These are phyloP conservation scores for Beauveria asiatica DNA, from an alignment of 2,329 filamentous ascomycete species.

Conservation along the genomic window DNA sequence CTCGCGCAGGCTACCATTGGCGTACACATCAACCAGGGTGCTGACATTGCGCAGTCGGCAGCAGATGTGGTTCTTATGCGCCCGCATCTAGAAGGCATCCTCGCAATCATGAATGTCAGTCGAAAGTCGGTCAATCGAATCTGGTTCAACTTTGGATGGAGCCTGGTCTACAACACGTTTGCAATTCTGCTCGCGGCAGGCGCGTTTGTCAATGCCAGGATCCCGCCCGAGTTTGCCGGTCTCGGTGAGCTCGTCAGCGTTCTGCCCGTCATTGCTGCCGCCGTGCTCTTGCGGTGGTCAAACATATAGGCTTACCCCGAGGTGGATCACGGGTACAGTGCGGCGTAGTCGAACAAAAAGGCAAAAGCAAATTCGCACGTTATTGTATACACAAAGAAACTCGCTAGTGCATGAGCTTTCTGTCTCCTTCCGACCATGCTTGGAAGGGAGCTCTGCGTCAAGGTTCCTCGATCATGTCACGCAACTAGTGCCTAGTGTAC, in stretches of 20 bases:
- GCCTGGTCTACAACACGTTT: slow-evolving; percentile 59
- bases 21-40: slow-evolving; percentile 54
- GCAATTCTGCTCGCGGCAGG: slow-evolving; percentile 60
- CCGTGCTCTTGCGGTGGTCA: slow-evolving; percentile 38
- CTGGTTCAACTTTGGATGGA: slow-evolving; percentile 62
- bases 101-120: slow-evolving; percentile 49
- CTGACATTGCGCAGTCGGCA: slow-evolving; percentile 57
- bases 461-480: too few species aligned
- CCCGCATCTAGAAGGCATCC: slow-evolving; percentile 44
- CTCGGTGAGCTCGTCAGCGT: slow-evolving; percentile 69
- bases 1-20: slow-evolving; percentile 64
- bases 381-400: not conserved
- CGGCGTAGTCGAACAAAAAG: not conserved
- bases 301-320: slow-evolving; percentile 17
- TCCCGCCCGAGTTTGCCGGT: slow-evolving; percentile 55
- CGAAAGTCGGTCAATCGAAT: slow-evolving; percentile 39
- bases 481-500: too few species aligned
- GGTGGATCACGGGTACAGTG: not conserved
- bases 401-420: not conserved
- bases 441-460: too few species aligned
- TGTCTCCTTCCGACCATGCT: too few species aligned
- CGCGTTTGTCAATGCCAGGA: slow-evolving; percentile 45
- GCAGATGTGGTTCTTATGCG: slow-evolving; percentile 63
- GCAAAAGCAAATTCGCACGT: not conserved
- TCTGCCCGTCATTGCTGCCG: slow-evolving; percentile 55